Percentiles rank a stretch among this genome's conserved stretches.
Conservation (phyloP, 345 rosid species). For the rapeseed (Brassica napus) region Da-Ae NC_063439.1:4093001-4093500, state of each 20-base stretch:
- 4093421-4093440: background rate
- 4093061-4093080: conserved; percentile 68
- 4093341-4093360: background rate
- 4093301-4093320: background rate
- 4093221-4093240: background rate
- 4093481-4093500: background rate
- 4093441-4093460: background rate
- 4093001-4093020: conserved; percentile 62
- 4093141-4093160: background rate
- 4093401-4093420: background rate
- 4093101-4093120: conserved; percentile 1
- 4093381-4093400: background rate
- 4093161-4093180: background rate
- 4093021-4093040: conserved; percentile 60
- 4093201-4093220: background rate
- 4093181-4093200: background rate
- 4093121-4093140: background rate
- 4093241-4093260: background rate
- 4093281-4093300: background rate
- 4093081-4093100: background rate
- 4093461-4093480: background rate
- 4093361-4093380: background rate
- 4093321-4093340: background rate
- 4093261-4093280: background rate
- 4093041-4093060: conserved; percentile 69